Evolutionary conservation across 108 stramenopile genomes (phyloP).

Genomic region (Pseudonitzschia delicatissima): DNA sequence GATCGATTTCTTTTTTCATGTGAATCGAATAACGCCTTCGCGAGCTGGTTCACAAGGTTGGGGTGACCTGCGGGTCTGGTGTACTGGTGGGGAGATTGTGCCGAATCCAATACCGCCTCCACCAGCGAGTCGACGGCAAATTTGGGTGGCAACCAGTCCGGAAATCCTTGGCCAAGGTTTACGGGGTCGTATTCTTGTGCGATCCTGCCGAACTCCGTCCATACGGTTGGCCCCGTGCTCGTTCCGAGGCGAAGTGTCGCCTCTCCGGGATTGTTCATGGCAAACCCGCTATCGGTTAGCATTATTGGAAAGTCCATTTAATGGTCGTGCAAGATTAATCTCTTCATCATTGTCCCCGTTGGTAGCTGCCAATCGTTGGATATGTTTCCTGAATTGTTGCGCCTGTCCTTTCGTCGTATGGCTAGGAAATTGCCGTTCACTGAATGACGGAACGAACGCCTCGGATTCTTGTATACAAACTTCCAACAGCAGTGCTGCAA

Average conservation of each 20-base stretch:
- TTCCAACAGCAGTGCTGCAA: too few relatives aligned
- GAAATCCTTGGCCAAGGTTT: conserved; percentile 88
- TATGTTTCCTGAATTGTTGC: not conserved
- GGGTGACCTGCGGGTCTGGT: conserved; percentile 95
- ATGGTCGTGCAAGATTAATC: too few relatives aligned
- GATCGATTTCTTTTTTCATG: conserved; percentile 74
- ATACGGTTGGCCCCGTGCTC: conserved; percentile 73
- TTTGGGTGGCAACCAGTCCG: conserved; percentile 83
- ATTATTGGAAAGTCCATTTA: too few relatives aligned
- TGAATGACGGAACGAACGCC: not conserved
- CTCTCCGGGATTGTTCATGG: conserved; percentile 37
- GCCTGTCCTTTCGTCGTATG: not conserved
- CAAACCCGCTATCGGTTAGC: conserved; percentile 10
- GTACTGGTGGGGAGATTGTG: conserved; percentile 88
- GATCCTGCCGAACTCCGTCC: conserved; percentile 83
- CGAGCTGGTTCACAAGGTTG: conserved; percentile 82
- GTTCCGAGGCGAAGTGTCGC: conserved; percentile 60
- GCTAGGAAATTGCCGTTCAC: not conserved
- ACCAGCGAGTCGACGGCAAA: conserved; percentile 74
- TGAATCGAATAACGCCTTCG: conserved; percentile 86
- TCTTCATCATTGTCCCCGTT: not conserved
- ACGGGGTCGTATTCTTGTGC: conserved; percentile 62
- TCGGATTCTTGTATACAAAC: not conserved
- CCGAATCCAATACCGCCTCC: conserved; percentile 62
- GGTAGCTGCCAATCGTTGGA: not conserved